Evolutionary conservation across 345 rosid species (phyloP), one percentile per base, ranked within the genome.

Genomic region (Gossypium arboreum): DNA sequence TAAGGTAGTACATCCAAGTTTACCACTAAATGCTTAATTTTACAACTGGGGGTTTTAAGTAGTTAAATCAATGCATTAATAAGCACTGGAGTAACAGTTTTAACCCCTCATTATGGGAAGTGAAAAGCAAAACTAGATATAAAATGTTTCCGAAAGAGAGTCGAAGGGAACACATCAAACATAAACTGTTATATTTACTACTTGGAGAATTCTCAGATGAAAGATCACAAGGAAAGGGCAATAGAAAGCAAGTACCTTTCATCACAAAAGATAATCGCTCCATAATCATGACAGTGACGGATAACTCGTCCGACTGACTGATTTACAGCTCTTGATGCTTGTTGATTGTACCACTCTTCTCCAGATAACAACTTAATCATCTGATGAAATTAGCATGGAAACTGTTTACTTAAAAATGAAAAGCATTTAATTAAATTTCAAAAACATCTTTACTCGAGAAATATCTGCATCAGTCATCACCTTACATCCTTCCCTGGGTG

Each of bases 221-320:
- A 70, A 54, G 7, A 34, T 71, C 22, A 55, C 56, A 68, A 39
- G 25, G 57, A 57, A 63, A 39, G 45, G 71, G 22, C 54, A 29
- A 43, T 11, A 75, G 72, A 20, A 76, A 52, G 8, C 29, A 79
- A 47, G 34, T 81, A 94, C 99, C 97, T 93, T 79, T 91, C 96
- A 86, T 93, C 99, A 81, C 95, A 90, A 71, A 95, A 89, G 74
- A 93, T 89, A 74, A 93, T 91, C 45, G 92, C 96, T 71, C 98
- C 98, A 83, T 89, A 93, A 83, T 95, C 99, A 84, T 91, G 86
- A 51, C 92, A 88, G 79, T 95, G 98, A 75, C 98, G 97, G 77
- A 95, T 95, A 64, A 95, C 98, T 77, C 97, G 97, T 72, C 98
- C 99, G 73, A 93, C 88, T 71, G 98, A 97, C 82, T 95, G 98